phyloP scores from a whole-genome alignment of 495 filamentous ascomycete genomes.

The Apodospora peruviana region DNA sequence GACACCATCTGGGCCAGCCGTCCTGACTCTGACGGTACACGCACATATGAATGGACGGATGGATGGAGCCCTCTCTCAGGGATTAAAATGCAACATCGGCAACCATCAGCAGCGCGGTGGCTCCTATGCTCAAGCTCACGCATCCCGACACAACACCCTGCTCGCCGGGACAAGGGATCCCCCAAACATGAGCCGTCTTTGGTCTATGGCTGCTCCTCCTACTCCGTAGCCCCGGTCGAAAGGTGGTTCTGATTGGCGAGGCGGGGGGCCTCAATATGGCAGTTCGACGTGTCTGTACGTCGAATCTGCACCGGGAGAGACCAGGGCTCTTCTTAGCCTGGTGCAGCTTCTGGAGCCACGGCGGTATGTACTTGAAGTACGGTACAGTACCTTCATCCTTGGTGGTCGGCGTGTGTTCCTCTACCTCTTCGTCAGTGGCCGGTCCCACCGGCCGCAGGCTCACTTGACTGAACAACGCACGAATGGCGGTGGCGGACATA shows the following conservation, averaged over 20 bases:
- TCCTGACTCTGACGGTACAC: constrained; percentile 12
- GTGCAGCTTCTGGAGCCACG: constrained; percentile 14
- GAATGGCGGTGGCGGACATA: constrained; percentile 11
- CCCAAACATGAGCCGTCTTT: constrained; percentile 6
- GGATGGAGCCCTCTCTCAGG: constrained; percentile 4
- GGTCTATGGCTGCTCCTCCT: constrained; percentile 11
- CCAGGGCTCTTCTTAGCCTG: constrained; percentile 16
- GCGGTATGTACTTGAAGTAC: constrained; percentile 5
- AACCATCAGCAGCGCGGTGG: constrained; percentile 9
- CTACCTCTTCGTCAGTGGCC: constrained; percentile 2
- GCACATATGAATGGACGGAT: too few species aligned
- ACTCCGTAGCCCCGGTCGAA: constrained; percentile 23
- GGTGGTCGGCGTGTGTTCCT: constrained; percentile 5
- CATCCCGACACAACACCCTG: constrained; percentile 1
- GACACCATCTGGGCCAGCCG: constrained; percentile 18
- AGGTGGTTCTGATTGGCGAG: constrained; percentile 21
- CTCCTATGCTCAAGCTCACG: background rate
- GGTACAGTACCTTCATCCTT: constrained; percentile 1
- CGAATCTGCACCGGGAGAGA: constrained; percentile 6
- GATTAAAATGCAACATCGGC: constrained; percentile 11
- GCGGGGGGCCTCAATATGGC: constrained; percentile 1
- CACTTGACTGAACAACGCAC: constrained; percentile 7
- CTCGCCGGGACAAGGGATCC: constrained; percentile 12
- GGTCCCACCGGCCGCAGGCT: constrained; percentile 8
- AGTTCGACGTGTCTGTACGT: constrained; percentile 18